Conservation (phyloP, 2,329 filamentous ascomycete species). For the Dactylellina cionopaga region DNA sequence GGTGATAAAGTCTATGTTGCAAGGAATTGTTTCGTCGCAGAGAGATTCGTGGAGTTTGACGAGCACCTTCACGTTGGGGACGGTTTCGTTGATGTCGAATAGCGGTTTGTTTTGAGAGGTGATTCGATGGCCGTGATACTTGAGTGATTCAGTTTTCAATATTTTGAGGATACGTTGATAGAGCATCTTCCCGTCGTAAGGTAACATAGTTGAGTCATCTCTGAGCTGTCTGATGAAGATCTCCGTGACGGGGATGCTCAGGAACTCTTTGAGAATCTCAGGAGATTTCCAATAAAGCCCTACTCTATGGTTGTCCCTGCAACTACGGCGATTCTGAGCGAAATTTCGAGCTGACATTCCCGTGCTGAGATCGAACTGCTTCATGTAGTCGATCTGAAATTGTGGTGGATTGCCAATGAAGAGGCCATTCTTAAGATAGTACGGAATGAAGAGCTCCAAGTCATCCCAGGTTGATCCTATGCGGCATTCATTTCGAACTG, state of each 20-base stretch:
- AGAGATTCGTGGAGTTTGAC: not conserved
- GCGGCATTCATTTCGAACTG: not conserved
- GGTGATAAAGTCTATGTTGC: not conserved
- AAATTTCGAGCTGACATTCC: slow-evolving; percentile 1
- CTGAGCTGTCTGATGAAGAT: not conserved
- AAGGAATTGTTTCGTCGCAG: not conserved
- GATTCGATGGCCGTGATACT: not conserved
- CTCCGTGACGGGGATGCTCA: not conserved
- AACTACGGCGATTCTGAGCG: not conserved
- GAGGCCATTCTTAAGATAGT: not conserved
- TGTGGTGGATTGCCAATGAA: slow-evolving; percentile 2
- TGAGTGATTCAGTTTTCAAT: not conserved
- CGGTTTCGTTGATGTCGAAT: not conserved
- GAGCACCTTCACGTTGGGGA: not conserved
- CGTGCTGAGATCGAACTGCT: slow-evolving; percentile 2
- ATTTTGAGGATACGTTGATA: not conserved
- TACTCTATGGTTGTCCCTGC: not conserved
- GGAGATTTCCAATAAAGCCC: not conserved
- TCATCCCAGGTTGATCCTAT: not conserved
- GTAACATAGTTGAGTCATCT: not conserved
- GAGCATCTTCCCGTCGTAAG: not conserved
- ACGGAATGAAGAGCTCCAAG: not conserved
- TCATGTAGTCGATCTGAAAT: not conserved
- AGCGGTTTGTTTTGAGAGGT: not conserved
- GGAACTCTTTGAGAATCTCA: not conserved